Evolutionary conservation across 208 protist genomes (phyloP), one percentile per base, ranked within the genome.

Genomic region (Borovskyia barvae): DNA sequence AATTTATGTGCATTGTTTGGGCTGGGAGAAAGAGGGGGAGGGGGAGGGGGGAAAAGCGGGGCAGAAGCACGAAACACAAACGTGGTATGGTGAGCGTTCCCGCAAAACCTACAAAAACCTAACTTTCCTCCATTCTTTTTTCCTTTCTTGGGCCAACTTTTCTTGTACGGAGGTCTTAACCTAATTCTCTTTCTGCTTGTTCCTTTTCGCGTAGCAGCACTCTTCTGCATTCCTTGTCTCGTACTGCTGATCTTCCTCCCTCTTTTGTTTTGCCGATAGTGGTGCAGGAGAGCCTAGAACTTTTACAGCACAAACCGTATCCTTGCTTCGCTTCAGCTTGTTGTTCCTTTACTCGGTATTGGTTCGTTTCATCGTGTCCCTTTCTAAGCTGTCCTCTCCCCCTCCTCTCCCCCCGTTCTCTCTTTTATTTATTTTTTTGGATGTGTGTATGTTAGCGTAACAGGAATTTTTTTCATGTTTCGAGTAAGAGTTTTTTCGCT

Each of bases 61-160:
- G 35, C 6, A 50, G 24, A 56, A 35, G 22, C 39, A 51, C 43
- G 36, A 66, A 57, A 56, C 32, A 58, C n/a, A n/a, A n/a, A n/a
- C n/a, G n/a, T n/a, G n/a, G n/a, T n/a, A n/a, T n/a, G n/a, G n/a
- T n/a, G n/a, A n/a, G n/a, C n/a, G n/a, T n/a, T n/a, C n/a, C n/a
- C n/a, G n/a, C n/a, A n/a, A n/a, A n/a, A n/a, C n/a, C n/a, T n/a
- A n/a, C n/a, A n/a, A 25, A 54, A 20, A 54, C 22, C 28, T 25
- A 19, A 19, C 19, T 14, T 35, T 45, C 22, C 8, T 40, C 14
- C 41, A 29, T 36, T 62, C 33, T 20, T 54, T 39, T 47, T 71
- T 3, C 48, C 64, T 33, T 49, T 36, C 19, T 64, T 65, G 12
- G 15, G 62, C n/a, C 40, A 57, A 14, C 24, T 55, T 6, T 54